Percentiles rank a stretch among this genome's conserved stretches.
Conservation (phyloP, 23 red algal genomes). For the Gracilaria caudata region DNA sequence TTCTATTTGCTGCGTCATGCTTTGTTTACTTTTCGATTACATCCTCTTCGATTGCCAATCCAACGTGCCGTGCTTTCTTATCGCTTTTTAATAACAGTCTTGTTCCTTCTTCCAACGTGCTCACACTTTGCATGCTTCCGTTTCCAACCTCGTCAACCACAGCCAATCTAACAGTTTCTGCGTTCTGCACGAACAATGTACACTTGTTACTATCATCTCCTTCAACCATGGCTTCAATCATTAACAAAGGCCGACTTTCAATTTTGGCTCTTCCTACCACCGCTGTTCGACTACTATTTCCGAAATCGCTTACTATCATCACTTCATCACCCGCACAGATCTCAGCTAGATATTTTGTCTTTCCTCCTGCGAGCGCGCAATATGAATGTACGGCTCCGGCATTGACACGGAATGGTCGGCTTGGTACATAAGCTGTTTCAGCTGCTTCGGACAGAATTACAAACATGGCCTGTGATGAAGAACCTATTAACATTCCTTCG, state of each 20-base stretch:
- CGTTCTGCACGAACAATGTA: constrained; percentile 81
- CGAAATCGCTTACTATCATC: constrained; percentile 48
- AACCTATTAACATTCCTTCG: constrained; percentile 77
- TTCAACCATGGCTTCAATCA: constrained; percentile 48
- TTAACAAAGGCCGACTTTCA: constrained; percentile 69
- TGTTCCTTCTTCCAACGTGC: constrained; percentile 44
- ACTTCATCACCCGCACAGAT: constrained; percentile 63
- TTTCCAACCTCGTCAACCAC: constrained; percentile 4
- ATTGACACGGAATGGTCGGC: constrained; percentile 84
- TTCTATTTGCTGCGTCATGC: background rate
- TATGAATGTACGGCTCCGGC: constrained; percentile 78
- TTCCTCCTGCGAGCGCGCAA: constrained; percentile 57
- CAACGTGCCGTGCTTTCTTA: constrained; percentile 61
- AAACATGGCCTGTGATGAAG: constrained; percentile 57
- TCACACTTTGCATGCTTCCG: constrained; percentile 26
- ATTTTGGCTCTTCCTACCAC: constrained; percentile 77
- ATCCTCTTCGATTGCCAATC: constrained; percentile 71
- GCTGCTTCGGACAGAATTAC: constrained; percentile 73
- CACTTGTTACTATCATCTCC: constrained; percentile 8
- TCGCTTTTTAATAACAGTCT: constrained; percentile 52
- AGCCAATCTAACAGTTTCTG: constrained; percentile 74
- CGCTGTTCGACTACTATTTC: constrained; percentile 47
- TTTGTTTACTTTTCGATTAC: constrained; percentile 76
- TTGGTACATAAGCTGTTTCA: constrained; percentile 52
- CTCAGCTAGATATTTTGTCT: constrained; percentile 72